Base-by-base conservation (phyloP, 2,329 filamentous ascomycete genomes). In the Phaeosphaeria sp. region DNA sequence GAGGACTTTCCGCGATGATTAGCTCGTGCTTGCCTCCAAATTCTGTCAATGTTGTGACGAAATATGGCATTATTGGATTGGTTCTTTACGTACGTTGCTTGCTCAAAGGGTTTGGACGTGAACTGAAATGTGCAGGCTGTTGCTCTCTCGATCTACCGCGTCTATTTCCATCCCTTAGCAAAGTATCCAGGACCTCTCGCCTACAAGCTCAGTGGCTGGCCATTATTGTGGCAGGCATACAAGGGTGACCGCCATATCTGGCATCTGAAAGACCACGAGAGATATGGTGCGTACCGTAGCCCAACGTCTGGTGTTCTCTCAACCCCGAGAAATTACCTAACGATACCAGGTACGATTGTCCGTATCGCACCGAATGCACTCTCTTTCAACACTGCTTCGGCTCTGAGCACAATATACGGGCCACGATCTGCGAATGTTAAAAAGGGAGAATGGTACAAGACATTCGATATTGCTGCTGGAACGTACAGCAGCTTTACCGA, bases 391-490 rank as follows among this genome's bases (percentile, higher is more conserved):
- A 73, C 69, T 0, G 62, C 54, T 4, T 61, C 67, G 3, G 62
- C 69, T 0, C 51, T 69, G n/a, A 63, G 59, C 49, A 62, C 67
- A 20, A 72, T 73, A 13, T 72, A 72, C 27, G 67, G 64, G 2
- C 55, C 63, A 13, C 72, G 74, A 63, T 73, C 73, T 36, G 74
- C 77, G 39, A 80, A 82, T 61, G 76, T 82, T 17, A 74, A 77
- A 42, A 83, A 83, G 57, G 75, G 78, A 5, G 69, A 77, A 42
- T 81, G 78, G 64, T 83, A 83, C 62, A 73, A 74, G 24, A 78
- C 79, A 3, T 79, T 82, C 59, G 74, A 77, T 20, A 69, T 76
- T 3, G 74, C 73, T 11, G 74, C 74, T 13, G 72, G 75, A 49
- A 66, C 74, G 24, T 74, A 73, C 60, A 79, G 72, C 56, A 80